Base-by-base conservation (phyloP, 2,329 filamentous ascomycete species). In the Colletotrichum sp. region DNA sequence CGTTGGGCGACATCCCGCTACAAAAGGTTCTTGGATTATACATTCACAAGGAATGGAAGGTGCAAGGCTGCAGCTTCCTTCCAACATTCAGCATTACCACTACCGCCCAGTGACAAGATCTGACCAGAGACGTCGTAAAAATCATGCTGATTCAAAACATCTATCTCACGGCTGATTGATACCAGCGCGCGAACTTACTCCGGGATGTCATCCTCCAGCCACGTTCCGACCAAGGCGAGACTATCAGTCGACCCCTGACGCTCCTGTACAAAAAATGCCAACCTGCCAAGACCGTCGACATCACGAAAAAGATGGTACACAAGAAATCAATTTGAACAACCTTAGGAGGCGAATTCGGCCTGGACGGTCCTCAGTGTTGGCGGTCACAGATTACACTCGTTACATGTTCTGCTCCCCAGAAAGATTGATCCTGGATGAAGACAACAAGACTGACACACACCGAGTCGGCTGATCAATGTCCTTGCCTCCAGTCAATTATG, bases 11-110 rank as follows among this genome's bases (percentile, higher is more conserved):
- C 43, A 13, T 21, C 43, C 43, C 5, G 3, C 36, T 21, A 13
- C 6, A 4, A 21, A 9, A 6, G 3, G 4, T 0, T 7, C n/a
- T 13, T 52, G 43, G 2, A 12, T 21, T 52, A 52, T 52, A 4
- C 43, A 52, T 21, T 3, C n/a, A 21, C 0, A 7, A 7, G 43
- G 43, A 34, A 34, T 34, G 32, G 32, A 52, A 52, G 43, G n/a
- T 21, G n/a, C 43, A 52, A 52, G 43, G 43, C 43, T 52, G 43
- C n/a, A 13, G 16, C 43, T 52, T 52, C 43, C 43, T 21, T 52
- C 43, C 43, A 52, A 13, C 6, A 1, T 21, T 21, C 43, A 52
- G 43, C 0, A 3, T 7, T 0, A 13, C n/a, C 0, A 43, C 0
- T 4, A 4, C 43, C n/a, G 1, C 7, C 36, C 7, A 39, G 36